Base-by-base conservation (phyloP, 2,329 filamentous ascomycete species). In the Clarireedia paspali region DNA sequence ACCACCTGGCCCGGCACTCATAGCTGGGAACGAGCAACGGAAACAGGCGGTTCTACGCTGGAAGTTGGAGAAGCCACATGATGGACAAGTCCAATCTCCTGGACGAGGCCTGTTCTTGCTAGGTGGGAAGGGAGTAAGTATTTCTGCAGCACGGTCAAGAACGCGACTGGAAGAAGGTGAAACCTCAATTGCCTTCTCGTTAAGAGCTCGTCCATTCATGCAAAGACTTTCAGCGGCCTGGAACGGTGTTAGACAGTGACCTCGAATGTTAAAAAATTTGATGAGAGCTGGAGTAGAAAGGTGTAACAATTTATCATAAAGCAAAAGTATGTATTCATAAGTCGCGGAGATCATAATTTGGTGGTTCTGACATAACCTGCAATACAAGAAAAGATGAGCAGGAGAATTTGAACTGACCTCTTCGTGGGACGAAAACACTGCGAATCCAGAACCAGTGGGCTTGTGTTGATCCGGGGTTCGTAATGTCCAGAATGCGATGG, bases 51-150 rank as follows among this genome's bases (percentile, higher is more conserved):
- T 97, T 65, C 94, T 89, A 67, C 94, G 89, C 75, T 99, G 94
- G 78, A 99, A 99, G 80, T 99, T 99, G 67, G 91, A 96, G 77
- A 99, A 99, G 59, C 94, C 94, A 69, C 94, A 99, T 52, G 91
- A 96, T 47, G 94, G 94, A 77, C 94, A 99, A 58, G 92, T 97
- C 94, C 94, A 99, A 74, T 99, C 94, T 71, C 94, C 94, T 40
- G 94, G 94, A 57, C 94, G 88, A 60, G 94, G 94, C 45, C 94
- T 86, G 74, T 99, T 99, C 81, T 99, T 99, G 75, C 91, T 96
- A 1, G 94, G 94, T 51, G 94, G 94, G 78, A 99, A 99, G 0
- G 94, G 91, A 0, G 92, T 96, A 53, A 99, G 81, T 62, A 99
- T 96, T 65, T 96, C 94, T 57, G 91, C 89, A 55, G 94, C 94